Evolutionary conservation across 2,329 filamentous ascomycete species (phyloP), one percentile per base, ranked within the genome.

Genomic region (Exophiala mesophila): DNA sequence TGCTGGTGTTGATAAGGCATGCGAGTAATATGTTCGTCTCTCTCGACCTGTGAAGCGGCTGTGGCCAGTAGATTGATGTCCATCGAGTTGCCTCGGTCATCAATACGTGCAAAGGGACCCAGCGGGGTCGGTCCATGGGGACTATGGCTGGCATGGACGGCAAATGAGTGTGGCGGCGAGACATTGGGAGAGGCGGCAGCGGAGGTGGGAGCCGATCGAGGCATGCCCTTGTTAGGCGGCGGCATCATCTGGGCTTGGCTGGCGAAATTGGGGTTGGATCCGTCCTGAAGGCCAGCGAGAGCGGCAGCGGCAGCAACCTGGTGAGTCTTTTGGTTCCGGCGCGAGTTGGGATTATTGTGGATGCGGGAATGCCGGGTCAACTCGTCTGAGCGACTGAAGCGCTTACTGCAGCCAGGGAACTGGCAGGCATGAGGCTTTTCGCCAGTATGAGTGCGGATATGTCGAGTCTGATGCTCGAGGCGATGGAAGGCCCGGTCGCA

Each of bases 401-500:
- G 87, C 71, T 97, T 97, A 57, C 86, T 90, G 79, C 90, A 97
- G 57, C 89, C 88, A 3, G 88, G 88, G 60, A 90, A 96, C 64
- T 87, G 83, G 78, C 90, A 98, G 50, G 86, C 89, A 61, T 97
- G 92, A 35, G 90, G 90, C 76, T 97, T 98, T 73, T 98, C 90
- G 59, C 90, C 92, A 0, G 90, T 98, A 68, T 98, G 90, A 5
- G 92, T 97, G 59, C 90, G 82, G 62, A 97, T 97, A 68, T 98
- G 90, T 58, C 82, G 69, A 46, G 79, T 83, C 74, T 96, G 90
- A 66, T 97, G 90, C 72, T 97, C 90, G 30, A 98, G 77, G 51
- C 92, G 88, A 74, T 97, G 92, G 71, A 98, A 98, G 48, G 92
- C 90, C 76, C 96, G 94, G 60, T 96, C 90, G 73, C 92, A 98